These are phyloP conservation scores for Paramecium octaurelia DNA, from an alignment of 73 alveolate genomes.

Conservation along the genomic window DNA sequence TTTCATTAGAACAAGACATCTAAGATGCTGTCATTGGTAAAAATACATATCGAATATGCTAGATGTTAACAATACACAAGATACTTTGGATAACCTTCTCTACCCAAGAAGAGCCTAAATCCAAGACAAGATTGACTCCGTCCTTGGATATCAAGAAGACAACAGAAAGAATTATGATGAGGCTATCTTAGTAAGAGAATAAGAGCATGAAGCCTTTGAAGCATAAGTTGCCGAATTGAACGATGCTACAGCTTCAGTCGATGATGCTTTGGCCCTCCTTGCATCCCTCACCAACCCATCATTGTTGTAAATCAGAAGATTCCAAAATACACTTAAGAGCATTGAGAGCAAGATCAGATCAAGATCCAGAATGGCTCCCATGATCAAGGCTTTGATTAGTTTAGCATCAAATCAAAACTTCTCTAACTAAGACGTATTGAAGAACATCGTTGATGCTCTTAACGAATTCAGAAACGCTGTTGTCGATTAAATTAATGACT, in stretches of 20 bases:
- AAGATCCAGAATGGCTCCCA: conserved; percentile 28
- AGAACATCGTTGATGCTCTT: conserved; percentile 18
- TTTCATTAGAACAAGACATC: conserved; percentile 14
- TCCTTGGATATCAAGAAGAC: conserved; percentile 22
- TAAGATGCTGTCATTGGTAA: conserved; percentile 42
- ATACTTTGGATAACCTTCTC: conserved; percentile 6
- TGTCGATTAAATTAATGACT: background rate
- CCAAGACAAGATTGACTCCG: background rate
- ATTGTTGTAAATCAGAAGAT: background rate
- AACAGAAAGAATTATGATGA: conserved; percentile 44
- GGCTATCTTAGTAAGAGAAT: conserved; percentile 34
- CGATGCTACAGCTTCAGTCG: conserved; percentile 46
- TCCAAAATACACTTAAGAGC: conserved; percentile 12
- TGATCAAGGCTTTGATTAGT: conserved; percentile 16
- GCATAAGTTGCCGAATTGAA: conserved; percentile 21
- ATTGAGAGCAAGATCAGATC: conserved; percentile 13
- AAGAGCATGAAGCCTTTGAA: conserved; percentile 31
- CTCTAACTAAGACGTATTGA: background rate
- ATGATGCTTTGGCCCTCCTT: conserved; percentile 6
- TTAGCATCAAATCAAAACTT: conserved; percentile 34
- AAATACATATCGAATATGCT: background rate
- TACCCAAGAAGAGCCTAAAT: conserved; percentile 26
- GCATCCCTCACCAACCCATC: conserved; percentile 5
- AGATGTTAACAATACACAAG: conserved; percentile 32
- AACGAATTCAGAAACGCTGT: conserved; percentile 42